Conservation (phyloP, 208 protist genomes). For the Trypanosomatidae sp. region DNA sequence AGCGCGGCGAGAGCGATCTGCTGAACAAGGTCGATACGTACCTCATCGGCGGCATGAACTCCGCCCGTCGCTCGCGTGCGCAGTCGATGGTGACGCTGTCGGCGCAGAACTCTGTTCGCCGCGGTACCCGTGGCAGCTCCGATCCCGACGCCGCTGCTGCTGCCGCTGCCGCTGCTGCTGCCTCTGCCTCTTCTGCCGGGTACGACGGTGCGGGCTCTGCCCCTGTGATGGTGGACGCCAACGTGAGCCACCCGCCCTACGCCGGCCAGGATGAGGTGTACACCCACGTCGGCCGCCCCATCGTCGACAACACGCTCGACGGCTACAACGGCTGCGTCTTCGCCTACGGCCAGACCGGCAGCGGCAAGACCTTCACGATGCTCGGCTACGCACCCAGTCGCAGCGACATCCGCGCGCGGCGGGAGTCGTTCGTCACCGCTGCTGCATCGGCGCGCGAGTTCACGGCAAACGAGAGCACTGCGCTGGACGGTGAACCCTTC, state of each 20-base stretch:
- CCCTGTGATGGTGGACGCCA: slow-evolving; percentile 43
- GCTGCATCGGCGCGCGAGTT: no score
- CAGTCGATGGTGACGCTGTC: slow-evolving; percentile 22
- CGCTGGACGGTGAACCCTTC: no score
- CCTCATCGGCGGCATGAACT: slow-evolving; percentile 53
- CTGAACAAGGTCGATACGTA: slow-evolving; percentile 43
- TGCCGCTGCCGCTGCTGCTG: neutral
- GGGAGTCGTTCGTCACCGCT: neutral
- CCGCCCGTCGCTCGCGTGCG: slow-evolving; percentile 26
- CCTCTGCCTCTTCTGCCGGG: neutral
- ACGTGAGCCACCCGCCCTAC: slow-evolving; percentile 72
- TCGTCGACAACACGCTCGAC: slow-evolving; percentile 78
- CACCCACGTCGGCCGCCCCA: slow-evolving; percentile 62
- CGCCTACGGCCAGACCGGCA: slow-evolving; percentile 90
- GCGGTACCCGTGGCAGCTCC: slow-evolving; percentile 6
- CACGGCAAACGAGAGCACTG: no score
- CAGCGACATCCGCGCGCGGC: slow-evolving; percentile 23
- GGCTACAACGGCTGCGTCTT: slow-evolving; percentile 91
- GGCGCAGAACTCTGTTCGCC: slow-evolving; percentile 13
- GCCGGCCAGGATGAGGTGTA: slow-evolving; percentile 73
- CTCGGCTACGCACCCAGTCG: slow-evolving; percentile 68
- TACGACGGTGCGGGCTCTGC: slow-evolving; percentile 47
- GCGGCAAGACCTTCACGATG: slow-evolving; percentile 95
- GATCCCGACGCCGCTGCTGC: no score
- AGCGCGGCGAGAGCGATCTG: no score